Evolutionary conservation across 805 yeast species (phyloP).

Genomic region (Starmerella stigmatis): DNA sequence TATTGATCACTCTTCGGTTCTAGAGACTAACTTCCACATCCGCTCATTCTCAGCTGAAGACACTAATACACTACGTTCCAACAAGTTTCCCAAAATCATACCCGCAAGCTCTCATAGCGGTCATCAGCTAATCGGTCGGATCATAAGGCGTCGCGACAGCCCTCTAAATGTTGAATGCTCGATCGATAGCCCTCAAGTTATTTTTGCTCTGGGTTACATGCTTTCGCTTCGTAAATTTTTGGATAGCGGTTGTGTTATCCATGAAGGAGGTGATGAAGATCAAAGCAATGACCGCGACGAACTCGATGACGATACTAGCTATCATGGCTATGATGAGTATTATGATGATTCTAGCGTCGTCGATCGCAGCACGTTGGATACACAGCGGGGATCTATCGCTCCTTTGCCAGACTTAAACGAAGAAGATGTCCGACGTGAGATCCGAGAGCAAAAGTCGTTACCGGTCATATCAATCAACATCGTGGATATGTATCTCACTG

Average conservation of each 20-base stretch:
- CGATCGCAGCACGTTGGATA: too few species aligned
- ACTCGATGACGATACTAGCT: background rate
- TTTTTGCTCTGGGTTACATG: slow-evolving; percentile 77
- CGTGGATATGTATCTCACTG: slow-evolving; percentile 62
- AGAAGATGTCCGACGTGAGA: background rate
- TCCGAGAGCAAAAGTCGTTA: background rate
- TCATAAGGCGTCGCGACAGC: slow-evolving; percentile 24
- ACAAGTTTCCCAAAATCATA: slow-evolving; percentile 68
- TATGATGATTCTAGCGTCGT: background rate
- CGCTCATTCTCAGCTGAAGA: slow-evolving; percentile 72
- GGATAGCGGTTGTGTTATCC: slow-evolving; percentile 37
- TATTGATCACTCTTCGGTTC: slow-evolving; percentile 45
- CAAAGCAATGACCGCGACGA: background rate
- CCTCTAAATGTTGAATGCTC: slow-evolving; percentile 28
- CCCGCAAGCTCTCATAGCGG: slow-evolving; percentile 56
- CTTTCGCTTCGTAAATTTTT: slow-evolving; percentile 60
- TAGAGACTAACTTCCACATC: slow-evolving; percentile 51
- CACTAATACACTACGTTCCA: slow-evolving; percentile 36
- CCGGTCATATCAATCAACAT: slow-evolving; percentile 41
- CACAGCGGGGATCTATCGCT: too few species aligned
- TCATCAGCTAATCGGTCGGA: slow-evolving; percentile 57
- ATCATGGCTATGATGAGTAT: background rate
- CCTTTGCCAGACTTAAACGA: background rate
- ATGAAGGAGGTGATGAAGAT: slow-evolving; percentile 13
- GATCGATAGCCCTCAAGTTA: slow-evolving; percentile 68